Conservation (phyloP, 2,329 filamentous ascomycete genomes). For the Hypoxylon rubiginosum region DNA sequence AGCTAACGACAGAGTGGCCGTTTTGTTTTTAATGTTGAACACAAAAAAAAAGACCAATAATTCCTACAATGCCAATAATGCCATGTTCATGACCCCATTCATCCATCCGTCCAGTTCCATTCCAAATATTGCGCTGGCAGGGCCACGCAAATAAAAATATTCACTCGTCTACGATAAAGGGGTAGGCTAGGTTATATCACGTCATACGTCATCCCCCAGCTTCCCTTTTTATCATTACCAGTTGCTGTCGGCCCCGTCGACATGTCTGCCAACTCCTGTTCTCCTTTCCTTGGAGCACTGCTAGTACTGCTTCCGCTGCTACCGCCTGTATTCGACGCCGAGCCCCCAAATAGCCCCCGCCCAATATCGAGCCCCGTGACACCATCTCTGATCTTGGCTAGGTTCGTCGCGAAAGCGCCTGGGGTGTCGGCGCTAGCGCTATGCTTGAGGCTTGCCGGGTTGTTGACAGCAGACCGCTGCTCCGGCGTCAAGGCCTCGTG, state of each 20-base stretch:
- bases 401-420: conserved; percentile 59
- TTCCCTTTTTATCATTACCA: conserved; percentile 34
- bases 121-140: neutral
- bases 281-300: conserved; percentile 1
- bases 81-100: conserved; percentile 7
- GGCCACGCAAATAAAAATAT: neutral
- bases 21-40: neutral
- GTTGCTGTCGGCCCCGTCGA: conserved; percentile 32
- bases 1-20: neutral
- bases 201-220: conserved; percentile 38
- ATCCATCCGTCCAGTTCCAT: neutral
- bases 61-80: conserved; percentile 25
- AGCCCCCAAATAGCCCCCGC: conserved; percentile 58
- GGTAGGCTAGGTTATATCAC: neutral
- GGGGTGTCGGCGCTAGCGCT: conserved; percentile 62
- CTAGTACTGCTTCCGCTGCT: neutral
- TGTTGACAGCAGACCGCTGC: conserved; percentile 22
- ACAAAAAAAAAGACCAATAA: conserved; percentile 16
- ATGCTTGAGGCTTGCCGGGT: conserved; percentile 56
- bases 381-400: conserved; percentile 60
- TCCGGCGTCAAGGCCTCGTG: conserved; percentile 65
- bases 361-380: conserved; percentile 63
- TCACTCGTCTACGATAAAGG: neutral
- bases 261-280: conserved; percentile 26
- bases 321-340: conserved; percentile 6